Evolutionary conservation across 371 early-diverging fungal species (phyloP).

Genomic region (Mortierella sp.): DNA sequence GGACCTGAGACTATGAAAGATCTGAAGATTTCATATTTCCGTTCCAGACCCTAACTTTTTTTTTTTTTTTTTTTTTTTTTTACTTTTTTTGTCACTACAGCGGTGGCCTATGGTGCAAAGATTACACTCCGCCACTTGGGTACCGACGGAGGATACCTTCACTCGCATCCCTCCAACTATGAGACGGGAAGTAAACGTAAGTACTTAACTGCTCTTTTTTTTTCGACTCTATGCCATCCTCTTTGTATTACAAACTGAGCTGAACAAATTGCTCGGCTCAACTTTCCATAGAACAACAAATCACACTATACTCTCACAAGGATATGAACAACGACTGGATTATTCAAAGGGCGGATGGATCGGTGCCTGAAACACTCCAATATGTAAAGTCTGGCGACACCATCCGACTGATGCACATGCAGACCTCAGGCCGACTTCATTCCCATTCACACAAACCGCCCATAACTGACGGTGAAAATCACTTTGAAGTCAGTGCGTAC

Average conservation of each 20-base stretch:
- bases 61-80: too few species aligned
- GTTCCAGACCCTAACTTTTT: too few species aligned
- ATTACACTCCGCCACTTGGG: conserved; percentile 79
- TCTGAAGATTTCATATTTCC: too few species aligned
- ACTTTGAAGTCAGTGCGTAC: conserved; percentile 87
- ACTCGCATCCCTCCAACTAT: conserved; percentile 86
- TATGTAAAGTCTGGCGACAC: conserved; percentile 62
- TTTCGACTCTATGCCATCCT: too few species aligned
- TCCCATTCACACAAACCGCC: conserved; percentile 92
- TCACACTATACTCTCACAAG: conserved; percentile 89
- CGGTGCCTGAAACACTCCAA: conserved; percentile 57
- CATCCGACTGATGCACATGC: conserved; percentile 60
- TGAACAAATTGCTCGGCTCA: not conserved
- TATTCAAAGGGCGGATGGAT: conserved; percentile 62
- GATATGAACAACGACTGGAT: conserved; percentile 93
- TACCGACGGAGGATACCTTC: conserved; percentile 80
- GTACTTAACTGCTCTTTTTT: too few species aligned
- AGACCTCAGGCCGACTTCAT: conserved; percentile 56
- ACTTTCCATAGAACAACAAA: conserved; percentile 82
- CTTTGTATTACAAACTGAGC: not conserved
- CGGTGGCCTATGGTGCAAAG: conserved; percentile 63
- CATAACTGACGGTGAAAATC: conserved; percentile 87
- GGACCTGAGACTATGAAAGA: too few species aligned
- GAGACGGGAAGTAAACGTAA: conserved; percentile 76
- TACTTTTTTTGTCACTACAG: too few species aligned